Conservation (phyloP, 768 basidiomycete genomes). For the Russula vinacea region DNA sequence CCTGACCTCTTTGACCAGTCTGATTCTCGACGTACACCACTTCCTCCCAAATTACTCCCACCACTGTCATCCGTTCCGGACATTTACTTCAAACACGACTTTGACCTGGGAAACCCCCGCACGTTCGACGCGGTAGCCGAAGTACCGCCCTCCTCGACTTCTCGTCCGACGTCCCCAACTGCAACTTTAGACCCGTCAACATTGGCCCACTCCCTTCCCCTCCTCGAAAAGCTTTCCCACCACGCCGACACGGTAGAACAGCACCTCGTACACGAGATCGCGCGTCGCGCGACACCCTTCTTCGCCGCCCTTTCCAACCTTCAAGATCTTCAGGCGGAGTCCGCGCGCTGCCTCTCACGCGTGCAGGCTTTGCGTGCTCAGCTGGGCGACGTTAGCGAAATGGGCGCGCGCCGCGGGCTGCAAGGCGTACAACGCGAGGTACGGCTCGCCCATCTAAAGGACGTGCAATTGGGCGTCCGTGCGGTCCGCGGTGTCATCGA, state of each 20-base stretch:
- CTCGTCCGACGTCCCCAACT: conserved; percentile 31
- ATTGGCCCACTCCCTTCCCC: conserved; percentile 62
- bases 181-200: conserved; percentile 52
- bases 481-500: conserved; percentile 72
- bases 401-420: conserved; percentile 75
- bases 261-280: conserved; percentile 91
- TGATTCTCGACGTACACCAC: conserved; percentile 34
- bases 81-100: conserved; percentile 74
- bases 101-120: conserved; percentile 77
- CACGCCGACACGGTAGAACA: conserved; percentile 93
- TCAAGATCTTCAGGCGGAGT: conserved; percentile 88
- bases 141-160: conserved; percentile 23
- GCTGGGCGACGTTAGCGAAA: conserved; percentile 71
- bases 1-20: conserved; percentile 19
- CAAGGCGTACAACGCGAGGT: conserved; percentile 64
- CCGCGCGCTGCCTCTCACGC: conserved; percentile 72
- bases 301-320: conserved; percentile 95
- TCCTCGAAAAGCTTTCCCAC: conserved; percentile 87
- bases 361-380: conserved; percentile 69
- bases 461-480: conserved; percentile 59
- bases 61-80: conserved; percentile 72
- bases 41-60: conserved; percentile 48
- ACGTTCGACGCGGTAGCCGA: conserved; percentile 79
- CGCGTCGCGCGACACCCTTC: conserved; percentile 86
- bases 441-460: conserved; percentile 56